These are phyloP conservation scores for Dactylellina haptotyla DNA, from an alignment of 2,329 filamentous ascomycete genomes.

Conservation along the genomic window DNA sequence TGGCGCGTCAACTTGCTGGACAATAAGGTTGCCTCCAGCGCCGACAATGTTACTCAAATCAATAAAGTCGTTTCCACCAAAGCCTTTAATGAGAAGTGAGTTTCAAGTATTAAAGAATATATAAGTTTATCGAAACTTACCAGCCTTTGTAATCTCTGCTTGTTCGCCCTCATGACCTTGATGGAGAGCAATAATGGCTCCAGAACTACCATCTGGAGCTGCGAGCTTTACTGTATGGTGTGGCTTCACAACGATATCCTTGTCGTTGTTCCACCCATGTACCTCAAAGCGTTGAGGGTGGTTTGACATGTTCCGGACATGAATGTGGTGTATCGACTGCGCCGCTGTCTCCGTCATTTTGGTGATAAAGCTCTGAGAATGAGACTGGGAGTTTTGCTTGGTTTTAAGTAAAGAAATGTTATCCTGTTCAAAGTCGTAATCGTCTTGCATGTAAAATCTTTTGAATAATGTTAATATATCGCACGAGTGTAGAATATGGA, in stretches of 20 bases:
- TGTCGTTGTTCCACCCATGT: constrained; percentile 61
- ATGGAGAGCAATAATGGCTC: constrained; percentile 62
- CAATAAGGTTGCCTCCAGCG: constrained; percentile 62
- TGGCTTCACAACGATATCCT: constrained; percentile 60
- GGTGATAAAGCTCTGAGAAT: background rate
- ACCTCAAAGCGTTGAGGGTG: constrained; percentile 61
- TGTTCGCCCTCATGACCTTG: constrained; percentile 62
- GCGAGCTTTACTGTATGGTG: constrained; percentile 58
- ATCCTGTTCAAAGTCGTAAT: constrained; percentile 22
- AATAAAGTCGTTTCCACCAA: constrained; percentile 59
- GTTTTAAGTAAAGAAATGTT: constrained; percentile 2
- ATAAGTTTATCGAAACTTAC: constrained; percentile 55
- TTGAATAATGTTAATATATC: background rate
- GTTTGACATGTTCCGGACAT: constrained; percentile 61
- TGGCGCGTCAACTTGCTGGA: constrained; percentile 61
- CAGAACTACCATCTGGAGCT: constrained; percentile 60
- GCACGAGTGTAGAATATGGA: background rate
- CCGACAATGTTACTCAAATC: constrained; percentile 61
- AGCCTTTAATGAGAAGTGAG: background rate
- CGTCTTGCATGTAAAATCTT: constrained; percentile 1
- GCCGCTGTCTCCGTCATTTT: constrained; percentile 37
- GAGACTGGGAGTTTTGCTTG: background rate
- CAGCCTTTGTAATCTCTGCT: constrained; percentile 62
- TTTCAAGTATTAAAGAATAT: background rate
- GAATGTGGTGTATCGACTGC: constrained; percentile 58